These are phyloP conservation scores for Bigelowiella natans DNA, from an alignment of 78 protist genomes.

Conservation along the genomic window DNA sequence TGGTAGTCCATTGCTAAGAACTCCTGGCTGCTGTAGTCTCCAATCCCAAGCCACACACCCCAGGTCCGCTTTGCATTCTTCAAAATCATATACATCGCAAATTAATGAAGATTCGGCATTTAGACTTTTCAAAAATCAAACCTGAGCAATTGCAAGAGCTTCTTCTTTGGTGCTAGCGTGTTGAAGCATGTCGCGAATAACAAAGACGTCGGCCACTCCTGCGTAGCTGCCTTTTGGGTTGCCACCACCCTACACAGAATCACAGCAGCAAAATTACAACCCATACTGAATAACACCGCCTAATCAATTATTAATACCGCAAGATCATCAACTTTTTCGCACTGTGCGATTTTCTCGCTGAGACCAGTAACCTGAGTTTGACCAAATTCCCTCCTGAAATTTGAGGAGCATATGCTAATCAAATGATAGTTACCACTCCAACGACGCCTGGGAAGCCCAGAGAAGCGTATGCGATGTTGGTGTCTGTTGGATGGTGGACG, in stretches of 20 bases:
- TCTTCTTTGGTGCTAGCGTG: constrained; percentile 13
- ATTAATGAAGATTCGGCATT: no score
- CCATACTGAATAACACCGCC: no score
- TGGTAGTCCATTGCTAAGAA: constrained; percentile 12
- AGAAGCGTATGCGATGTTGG: neutral
- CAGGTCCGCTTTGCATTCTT: neutral
- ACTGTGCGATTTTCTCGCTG: neutral
- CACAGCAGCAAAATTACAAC: no score
- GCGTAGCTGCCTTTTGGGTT: constrained; percentile 17
- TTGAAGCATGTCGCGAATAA: constrained; percentile 19
- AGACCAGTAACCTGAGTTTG: no score
- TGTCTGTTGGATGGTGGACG: neutral
- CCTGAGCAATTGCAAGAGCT: neutral
- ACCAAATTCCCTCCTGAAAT: no score
- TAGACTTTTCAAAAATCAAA: no score
- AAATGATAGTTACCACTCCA: constrained; percentile 17
- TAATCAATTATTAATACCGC: no score
- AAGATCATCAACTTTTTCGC: neutral
- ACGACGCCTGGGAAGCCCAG: constrained; percentile 17
- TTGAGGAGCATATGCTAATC: no score
- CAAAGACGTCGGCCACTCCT: constrained; percentile 1
- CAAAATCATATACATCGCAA: no score
- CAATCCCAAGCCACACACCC: constrained; percentile 20
- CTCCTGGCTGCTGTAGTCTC: constrained; percentile 13
- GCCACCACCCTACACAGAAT: neutral